Percentiles rank a stretch among this genome's conserved stretches.
phyloP scores from a whole-genome alignment of 1,139 yeast genomes.

The Pichia sp. region DNA sequence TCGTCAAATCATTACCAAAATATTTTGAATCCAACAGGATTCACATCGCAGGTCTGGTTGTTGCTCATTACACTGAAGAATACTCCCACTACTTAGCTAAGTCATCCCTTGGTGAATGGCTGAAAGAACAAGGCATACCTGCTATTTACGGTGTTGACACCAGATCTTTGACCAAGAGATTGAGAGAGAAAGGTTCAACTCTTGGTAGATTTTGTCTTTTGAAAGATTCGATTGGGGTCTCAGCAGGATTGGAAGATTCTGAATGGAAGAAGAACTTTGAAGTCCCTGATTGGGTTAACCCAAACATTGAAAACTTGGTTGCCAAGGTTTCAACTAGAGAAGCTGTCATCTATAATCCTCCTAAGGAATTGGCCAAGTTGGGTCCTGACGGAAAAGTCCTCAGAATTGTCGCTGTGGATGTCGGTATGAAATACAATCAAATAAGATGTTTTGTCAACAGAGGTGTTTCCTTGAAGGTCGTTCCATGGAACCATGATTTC shows the following conservation, averaged over 20 bases:
- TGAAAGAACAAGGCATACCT: conserved; percentile 85
- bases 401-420: conserved; percentile 88
- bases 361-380: conserved; percentile 48
- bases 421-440: conserved; percentile 97
- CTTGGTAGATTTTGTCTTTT: conserved; percentile 74
- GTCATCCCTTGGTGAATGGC: conserved; percentile 92
- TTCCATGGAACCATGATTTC: conserved; percentile 93
- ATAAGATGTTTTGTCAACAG: conserved; percentile 94
- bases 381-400: conserved; percentile 72
- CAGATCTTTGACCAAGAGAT: conserved; percentile 86
- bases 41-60: conserved; percentile 95
- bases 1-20: conserved; percentile 74
- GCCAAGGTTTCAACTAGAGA: conserved; percentile 79
- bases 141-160: conserved; percentile 98
- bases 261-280: conserved; percentile 64
- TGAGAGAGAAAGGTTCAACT: conserved; percentile 90
- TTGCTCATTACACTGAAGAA: conserved; percentile 95
- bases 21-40: conserved; percentile 89
- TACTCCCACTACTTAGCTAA: conserved; percentile 91
- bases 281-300: conserved; percentile 87
- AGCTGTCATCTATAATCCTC: conserved; percentile 71
- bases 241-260: conserved; percentile 33
- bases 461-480: conserved; percentile 94
- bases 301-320: conserved; percentile 86
- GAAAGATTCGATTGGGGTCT: conserved; percentile 41